Evolutionary conservation across 2,329 filamentous ascomycete genomes (phyloP).

Genomic region (Aspergillus hiratsukae): DNA sequence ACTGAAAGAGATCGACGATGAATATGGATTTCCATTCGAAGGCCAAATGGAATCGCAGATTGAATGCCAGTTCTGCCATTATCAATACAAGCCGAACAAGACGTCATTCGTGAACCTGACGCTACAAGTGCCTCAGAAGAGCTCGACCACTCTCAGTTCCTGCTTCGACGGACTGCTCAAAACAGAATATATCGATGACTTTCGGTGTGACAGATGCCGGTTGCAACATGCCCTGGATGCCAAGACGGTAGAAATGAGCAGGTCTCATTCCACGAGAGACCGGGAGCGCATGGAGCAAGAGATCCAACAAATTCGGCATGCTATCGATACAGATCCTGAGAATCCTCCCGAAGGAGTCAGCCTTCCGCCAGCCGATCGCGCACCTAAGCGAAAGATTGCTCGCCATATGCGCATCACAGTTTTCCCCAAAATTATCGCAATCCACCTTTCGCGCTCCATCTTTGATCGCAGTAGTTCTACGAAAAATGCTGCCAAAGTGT

Average conservation of each 20-base stretch:
- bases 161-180: conserved; percentile 95
- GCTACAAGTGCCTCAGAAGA: conserved; percentile 80
- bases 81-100: conserved; percentile 77
- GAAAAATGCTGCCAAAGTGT: conserved; percentile 92
- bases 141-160: conserved; percentile 72
- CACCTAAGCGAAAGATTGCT: conserved; percentile 78
- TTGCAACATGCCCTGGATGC: conserved; percentile 71
- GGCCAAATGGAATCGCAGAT: conserved; percentile 92
- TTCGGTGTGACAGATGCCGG: conserved; percentile 89
- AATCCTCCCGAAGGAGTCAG: conserved; percentile 64
- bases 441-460: conserved; percentile 90
- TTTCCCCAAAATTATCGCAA: conserved; percentile 84
- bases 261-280: conserved; percentile 51
- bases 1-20: conserved; percentile 35
- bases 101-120: conserved; percentile 91
- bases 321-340: conserved; percentile 79
- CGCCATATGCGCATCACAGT: conserved; percentile 80
- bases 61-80: conserved; percentile 83
- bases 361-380: conserved; percentile 68
- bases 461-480: conserved; percentile 76
- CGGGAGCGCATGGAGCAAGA: conserved; percentile 52
- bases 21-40: conserved; percentile 77
- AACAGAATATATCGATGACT: conserved; percentile 93
- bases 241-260: conserved; percentile 57
- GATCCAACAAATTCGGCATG: conserved; percentile 62